Evolutionary conservation across 345 rosid species (phyloP).

Genomic region (Adansonia digitata): DNA sequence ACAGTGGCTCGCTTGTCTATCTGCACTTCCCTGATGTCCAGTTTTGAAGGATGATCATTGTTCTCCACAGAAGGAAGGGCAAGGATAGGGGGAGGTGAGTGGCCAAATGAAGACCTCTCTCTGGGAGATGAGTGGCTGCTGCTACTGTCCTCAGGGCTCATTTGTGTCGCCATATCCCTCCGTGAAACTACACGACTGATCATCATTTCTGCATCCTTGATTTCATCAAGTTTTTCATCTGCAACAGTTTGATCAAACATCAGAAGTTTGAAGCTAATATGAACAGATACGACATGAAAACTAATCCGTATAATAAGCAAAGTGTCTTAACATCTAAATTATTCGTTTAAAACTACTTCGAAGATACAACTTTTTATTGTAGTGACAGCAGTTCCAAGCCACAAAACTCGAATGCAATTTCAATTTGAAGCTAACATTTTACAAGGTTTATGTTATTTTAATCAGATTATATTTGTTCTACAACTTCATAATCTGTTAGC

Average conservation of each 20-base stretch:
- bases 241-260: constrained; percentile 16
- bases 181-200: constrained; percentile 47
- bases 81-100: constrained; percentile 37
- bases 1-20: constrained; percentile 64
- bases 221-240: constrained; percentile 55
- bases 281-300: background rate
- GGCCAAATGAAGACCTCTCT: constrained; percentile 27
- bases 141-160: constrained; percentile 61
- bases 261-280: background rate
- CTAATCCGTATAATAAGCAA: background rate
- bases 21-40: constrained; percentile 76
- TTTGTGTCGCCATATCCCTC: constrained; percentile 93
- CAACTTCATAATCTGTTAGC: background rate
- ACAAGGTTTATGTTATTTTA: background rate
- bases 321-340: background rate
- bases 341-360: background rate
- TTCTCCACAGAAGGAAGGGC: constrained; percentile 34
- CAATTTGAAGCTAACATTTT: background rate
- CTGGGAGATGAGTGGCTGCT: constrained; percentile 39
- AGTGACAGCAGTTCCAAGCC: background rate
- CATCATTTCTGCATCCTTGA: constrained; percentile 28
- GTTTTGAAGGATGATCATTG: constrained; percentile 29
- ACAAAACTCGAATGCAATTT: background rate
- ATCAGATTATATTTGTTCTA: too few relatives aligned
- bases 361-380: background rate